A percentile compares a stretch with the other conserved stretches of the same genome.
Evolutionary conservation across 257 asterid genomes (phyloP).

Genomic region (Ajuga chamaepitys): DNA sequence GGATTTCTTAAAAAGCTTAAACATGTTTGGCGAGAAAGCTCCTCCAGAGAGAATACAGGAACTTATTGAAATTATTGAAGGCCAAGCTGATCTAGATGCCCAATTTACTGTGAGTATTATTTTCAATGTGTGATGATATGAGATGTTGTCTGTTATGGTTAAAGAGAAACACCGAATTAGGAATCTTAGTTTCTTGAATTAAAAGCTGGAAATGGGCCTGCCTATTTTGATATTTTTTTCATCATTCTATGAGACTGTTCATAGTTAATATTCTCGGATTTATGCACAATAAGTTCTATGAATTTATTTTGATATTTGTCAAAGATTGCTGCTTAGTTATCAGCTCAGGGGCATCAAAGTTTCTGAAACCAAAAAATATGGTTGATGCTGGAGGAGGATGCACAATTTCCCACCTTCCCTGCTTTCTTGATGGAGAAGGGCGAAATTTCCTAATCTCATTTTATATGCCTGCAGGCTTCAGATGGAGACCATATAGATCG

Average conservation of each 20-base stretch:
- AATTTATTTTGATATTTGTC: neutral
- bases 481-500: slow-evolving; percentile 90
- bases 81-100: slow-evolving; percentile 94
- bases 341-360: slow-evolving; percentile 6
- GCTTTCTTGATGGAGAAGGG: neutral
- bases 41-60: slow-evolving; percentile 70
- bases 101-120: slow-evolving; percentile 61
- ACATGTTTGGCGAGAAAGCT: slow-evolving; percentile 78
- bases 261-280: neutral
- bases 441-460: neutral
- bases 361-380: neutral
- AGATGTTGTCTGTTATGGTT: neutral
- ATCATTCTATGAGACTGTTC: neutral
- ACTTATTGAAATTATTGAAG: slow-evolving; percentile 78
- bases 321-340: neutral
- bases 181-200: neutral
- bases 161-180: neutral
- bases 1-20: slow-evolving; percentile 75
- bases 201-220: neutral
- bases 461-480: slow-evolving; percentile 46
- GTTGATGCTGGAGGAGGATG: neutral
- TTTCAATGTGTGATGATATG: neutral
- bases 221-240: neutral
- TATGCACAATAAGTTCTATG: neutral
- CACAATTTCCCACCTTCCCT: slow-evolving; percentile 4